These are phyloP conservation scores for Cytospora paraplurivora DNA, from an alignment of 2,329 filamentous ascomycete species.

Conservation along the genomic window DNA sequence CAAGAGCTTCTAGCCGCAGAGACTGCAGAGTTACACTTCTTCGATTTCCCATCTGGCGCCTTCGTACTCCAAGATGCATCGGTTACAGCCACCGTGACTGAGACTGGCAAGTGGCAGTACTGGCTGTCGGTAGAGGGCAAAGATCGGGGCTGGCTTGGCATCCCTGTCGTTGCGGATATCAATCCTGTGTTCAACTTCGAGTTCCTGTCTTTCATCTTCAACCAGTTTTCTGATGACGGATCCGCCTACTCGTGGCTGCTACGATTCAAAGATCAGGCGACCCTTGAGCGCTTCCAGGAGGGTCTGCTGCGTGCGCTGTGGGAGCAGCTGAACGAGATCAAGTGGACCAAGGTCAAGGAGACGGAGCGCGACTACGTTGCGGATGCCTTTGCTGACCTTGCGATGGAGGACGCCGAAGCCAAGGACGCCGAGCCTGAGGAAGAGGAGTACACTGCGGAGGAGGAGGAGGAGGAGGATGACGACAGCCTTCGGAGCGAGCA, in stretches of 20 bases:
- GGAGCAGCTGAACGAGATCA: conserved; percentile 92
- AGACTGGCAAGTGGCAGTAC: conserved; percentile 90
- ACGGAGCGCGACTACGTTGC: conserved; percentile 92
- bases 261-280: conserved; percentile 81
- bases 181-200: conserved; percentile 99
- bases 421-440: conserved; percentile 46
- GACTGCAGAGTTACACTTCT: conserved; percentile 84
- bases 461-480: conserved; percentile 60
- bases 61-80: conserved; percentile 79
- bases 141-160: conserved; percentile 82
- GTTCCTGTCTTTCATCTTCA: conserved; percentile 99
- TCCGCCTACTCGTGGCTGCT: conserved; percentile 95
- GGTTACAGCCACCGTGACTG: conserved; percentile 78
- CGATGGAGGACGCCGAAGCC: conserved; percentile 76
- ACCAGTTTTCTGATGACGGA: conserved; percentile 86
- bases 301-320: conserved; percentile 94
- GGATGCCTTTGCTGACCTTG: conserved; percentile 92
- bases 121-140: conserved; percentile 84
- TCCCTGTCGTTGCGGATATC: conserved; percentile 83
- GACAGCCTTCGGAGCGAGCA: conserved; percentile 58
- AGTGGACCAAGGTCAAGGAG: conserved; percentile 92
- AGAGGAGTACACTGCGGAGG: conserved; percentile 51
- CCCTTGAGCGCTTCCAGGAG: conserved; percentile 85
- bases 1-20: conserved; percentile 75
- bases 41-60: conserved; percentile 83